Percentiles rank a stretch among this genome's conserved stretches.
phyloP scores from a whole-genome alignment of 257 asterid species.

The Petrea volubilis region DNA sequence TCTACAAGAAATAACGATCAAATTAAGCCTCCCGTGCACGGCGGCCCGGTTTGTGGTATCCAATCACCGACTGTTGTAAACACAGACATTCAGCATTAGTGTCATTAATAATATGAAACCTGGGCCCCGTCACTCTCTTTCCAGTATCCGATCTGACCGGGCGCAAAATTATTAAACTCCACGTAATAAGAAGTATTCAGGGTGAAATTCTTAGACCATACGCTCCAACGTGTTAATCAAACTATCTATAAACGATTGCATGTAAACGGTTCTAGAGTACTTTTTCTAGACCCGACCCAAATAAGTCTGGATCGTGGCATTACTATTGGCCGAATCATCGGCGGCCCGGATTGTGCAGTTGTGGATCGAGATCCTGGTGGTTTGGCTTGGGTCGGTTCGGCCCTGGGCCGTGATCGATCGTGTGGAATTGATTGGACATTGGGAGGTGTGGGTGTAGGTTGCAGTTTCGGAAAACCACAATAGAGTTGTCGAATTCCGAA shows the following conservation, averaged over 20 bases:
- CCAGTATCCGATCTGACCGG: conserved; percentile 53
- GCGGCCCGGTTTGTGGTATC: conserved; percentile 45
- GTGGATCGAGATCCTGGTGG: conserved; percentile 54
- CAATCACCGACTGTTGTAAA: conserved; percentile 48
- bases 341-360: conserved; percentile 44
- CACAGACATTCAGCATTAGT: conserved; percentile 35
- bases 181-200: conserved; percentile 50
- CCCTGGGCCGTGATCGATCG: conserved; percentile 61
- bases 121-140: conserved; percentile 53
- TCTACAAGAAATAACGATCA: background rate
- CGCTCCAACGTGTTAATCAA: conserved; percentile 44
- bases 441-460: conserved; percentile 48
- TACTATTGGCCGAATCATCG: conserved; percentile 34
- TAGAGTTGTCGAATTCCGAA: conserved; percentile 57
- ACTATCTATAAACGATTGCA: conserved; percentile 35
- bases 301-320: conserved; percentile 25
- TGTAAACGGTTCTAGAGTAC: conserved; percentile 14
- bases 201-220: conserved; percentile 53
- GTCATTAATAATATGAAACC: conserved; percentile 32
- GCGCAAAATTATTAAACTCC: conserved; percentile 45
- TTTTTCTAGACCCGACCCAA: conserved; percentile 54
- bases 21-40: conserved; percentile 31
- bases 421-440: conserved; percentile 40
- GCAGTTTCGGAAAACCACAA: conserved; percentile 50
- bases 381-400: conserved; percentile 46